Evolutionary conservation across 2,329 filamentous ascomycete species (phyloP).

Genomic region (Neonectria faginata): DNA sequence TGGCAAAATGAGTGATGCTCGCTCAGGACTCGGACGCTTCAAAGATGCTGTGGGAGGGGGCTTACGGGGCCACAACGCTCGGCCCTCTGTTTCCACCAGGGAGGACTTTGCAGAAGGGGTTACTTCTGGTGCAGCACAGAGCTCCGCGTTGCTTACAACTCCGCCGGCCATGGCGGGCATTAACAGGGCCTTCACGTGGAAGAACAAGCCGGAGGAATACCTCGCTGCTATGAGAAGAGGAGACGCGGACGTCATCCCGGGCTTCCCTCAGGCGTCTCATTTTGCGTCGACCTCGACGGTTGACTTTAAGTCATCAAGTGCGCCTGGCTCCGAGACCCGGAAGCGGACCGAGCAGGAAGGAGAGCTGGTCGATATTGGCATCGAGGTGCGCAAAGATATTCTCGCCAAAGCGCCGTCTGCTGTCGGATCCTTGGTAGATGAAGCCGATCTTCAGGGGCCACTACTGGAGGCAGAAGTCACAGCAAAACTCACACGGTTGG

Average conservation of each 20-base stretch:
- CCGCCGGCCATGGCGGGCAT: conserved; percentile 52
- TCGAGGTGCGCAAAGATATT: conserved; percentile 58
- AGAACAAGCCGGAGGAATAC: conserved; percentile 72
- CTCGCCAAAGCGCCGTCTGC: conserved; percentile 63
- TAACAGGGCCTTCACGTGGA: conserved; percentile 71
- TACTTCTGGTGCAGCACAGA: conserved; percentile 32
- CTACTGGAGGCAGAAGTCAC: conserved; percentile 62
- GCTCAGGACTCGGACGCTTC: conserved; percentile 84
- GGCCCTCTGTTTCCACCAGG: conserved; percentile 61
- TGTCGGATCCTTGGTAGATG: conserved; percentile 69
- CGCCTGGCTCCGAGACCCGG: conserved; percentile 40
- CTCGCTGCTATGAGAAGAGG: conserved; percentile 55
- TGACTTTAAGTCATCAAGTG: conserved; percentile 39
- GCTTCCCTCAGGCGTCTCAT: conserved; percentile 41
- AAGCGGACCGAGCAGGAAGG: conserved; percentile 42
- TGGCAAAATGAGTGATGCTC: conserved; percentile 82
- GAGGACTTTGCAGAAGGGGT: conserved; percentile 62
- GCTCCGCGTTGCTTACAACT: conserved; percentile 48
- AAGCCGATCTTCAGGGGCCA: conserved; percentile 68
- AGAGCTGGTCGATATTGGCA: conserved; percentile 48
- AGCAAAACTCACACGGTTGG: conserved; percentile 56
- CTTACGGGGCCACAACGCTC: conserved; percentile 64
- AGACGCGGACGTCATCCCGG: conserved; percentile 45
- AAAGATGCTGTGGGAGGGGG: conserved; percentile 82
- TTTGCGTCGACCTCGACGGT: conserved; percentile 46